A percentile compares a stretch with the other conserved stretches of the same genome.
These are phyloP conservation scores for Microcera coccophila DNA, from an alignment of 2,329 filamentous ascomycete genomes.

Conservation along the genomic window DNA sequence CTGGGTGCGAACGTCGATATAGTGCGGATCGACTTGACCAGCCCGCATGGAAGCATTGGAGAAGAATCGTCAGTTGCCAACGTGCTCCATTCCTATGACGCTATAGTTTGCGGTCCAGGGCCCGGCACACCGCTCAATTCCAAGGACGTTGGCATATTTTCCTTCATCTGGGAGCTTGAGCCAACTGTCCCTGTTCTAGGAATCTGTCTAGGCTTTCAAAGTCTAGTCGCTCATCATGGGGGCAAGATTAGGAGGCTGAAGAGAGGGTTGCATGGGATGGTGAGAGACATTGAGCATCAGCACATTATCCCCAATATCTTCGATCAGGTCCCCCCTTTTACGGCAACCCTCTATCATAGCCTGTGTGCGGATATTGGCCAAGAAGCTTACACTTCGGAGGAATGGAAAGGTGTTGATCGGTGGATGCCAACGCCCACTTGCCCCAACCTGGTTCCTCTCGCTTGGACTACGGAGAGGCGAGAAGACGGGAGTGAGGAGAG, in stretches of 20 bases:
- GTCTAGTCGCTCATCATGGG: conserved; percentile 65
- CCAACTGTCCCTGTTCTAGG: conserved; percentile 73
- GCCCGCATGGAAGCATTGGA: conserved; percentile 28
- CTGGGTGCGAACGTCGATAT: conserved; percentile 61
- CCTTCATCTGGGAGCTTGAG: conserved; percentile 66
- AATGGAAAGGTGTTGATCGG: conserved; percentile 36
- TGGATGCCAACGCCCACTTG: conserved; percentile 37
- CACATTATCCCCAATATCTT: conserved; percentile 58
- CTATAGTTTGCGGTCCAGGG: conserved; percentile 84
- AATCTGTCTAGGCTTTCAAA: conserved; percentile 87
- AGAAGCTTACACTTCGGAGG: conserved; percentile 32
- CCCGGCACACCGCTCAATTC: conserved; percentile 72
- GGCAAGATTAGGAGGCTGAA: conserved; percentile 61
- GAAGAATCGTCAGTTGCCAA: conserved; percentile 39
- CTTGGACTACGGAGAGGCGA: conserved; percentile 55
- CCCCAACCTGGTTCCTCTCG: conserved; percentile 52
- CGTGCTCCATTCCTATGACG: conserved; percentile 62
- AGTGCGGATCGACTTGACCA: conserved; percentile 35
- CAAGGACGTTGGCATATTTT: conserved; percentile 80
- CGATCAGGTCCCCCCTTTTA: conserved; percentile 52
- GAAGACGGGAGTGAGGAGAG: conserved; percentile 40
- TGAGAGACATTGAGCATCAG: conserved; percentile 62
- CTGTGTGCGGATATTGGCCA: conserved; percentile 54
- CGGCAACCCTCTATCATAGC: conserved; percentile 75
- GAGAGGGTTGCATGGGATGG: conserved; percentile 79